These are phyloP conservation scores for Penicillium cataractarum DNA, from an alignment of 495 filamentous ascomycete genomes.

Conservation along the genomic window DNA sequence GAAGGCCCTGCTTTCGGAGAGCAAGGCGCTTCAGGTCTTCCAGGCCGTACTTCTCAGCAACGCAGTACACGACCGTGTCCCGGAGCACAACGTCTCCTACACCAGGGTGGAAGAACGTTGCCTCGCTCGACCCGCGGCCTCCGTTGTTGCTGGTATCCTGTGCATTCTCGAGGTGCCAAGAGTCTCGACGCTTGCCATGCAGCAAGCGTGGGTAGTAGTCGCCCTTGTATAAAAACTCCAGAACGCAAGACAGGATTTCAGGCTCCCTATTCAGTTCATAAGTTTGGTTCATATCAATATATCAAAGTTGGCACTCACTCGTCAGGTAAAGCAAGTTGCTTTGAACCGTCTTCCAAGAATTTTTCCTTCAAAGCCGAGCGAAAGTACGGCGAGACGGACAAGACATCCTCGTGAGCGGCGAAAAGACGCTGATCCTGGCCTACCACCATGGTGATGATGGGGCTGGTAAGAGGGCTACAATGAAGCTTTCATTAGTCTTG, in stretches of 20 bases:
- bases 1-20: slow-evolving; percentile 90
- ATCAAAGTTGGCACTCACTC: slow-evolving; percentile 44
- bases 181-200: slow-evolving; percentile 49
- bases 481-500: slow-evolving; percentile 25
- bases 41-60: slow-evolving; percentile 81
- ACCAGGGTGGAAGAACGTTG: slow-evolving; percentile 72
- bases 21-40: slow-evolving; percentile 85
- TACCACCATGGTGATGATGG: slow-evolving; percentile 82
- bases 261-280: slow-evolving; percentile 50
- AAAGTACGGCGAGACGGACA: slow-evolving; percentile 63
- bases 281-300: neutral
- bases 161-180: slow-evolving; percentile 72
- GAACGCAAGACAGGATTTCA: slow-evolving; percentile 66
- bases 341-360: slow-evolving; percentile 57
- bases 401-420: slow-evolving; percentile 70
- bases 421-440: slow-evolving; percentile 79
- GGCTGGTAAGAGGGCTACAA: slow-evolving; percentile 65
- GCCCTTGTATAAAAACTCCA: slow-evolving; percentile 74
- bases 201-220: slow-evolving; percentile 66
- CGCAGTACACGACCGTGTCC: slow-evolving; percentile 91
- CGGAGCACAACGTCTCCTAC: slow-evolving; percentile 74
- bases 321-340: slow-evolving; percentile 62
- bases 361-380: slow-evolving; percentile 56
- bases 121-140: slow-evolving; percentile 67
- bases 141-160: slow-evolving; percentile 50